Percentiles rank a stretch among this genome's conserved stretches.
Evolutionary conservation across 179 eudicot species (phyloP).

Genomic region (Silene coronaria): DNA sequence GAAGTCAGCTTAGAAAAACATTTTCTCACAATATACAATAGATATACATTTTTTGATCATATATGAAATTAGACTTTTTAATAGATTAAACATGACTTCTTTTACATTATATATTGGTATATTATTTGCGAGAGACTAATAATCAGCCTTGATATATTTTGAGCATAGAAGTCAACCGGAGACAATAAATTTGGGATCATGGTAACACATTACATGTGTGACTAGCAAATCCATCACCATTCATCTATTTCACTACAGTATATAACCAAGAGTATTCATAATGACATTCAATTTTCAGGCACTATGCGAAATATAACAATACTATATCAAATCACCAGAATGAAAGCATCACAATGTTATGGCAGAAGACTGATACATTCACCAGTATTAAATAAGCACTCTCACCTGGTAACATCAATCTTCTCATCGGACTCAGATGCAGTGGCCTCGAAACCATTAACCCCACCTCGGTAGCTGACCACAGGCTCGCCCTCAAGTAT

Average conservation of each 20-base stretch:
- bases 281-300: not conserved
- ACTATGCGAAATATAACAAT: not conserved
- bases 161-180: too few relatives aligned
- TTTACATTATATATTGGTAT: too few relatives aligned
- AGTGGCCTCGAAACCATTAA: slow-evolving; percentile 68
- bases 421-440: slow-evolving; percentile 73
- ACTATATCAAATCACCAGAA: not conserved
- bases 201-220: not conserved
- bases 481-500: slow-evolving; percentile 78
- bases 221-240: not conserved
- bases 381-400: not conserved
- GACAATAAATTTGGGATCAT: too few relatives aligned
- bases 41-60: too few relatives aligned
- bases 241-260: not conserved
- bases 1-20: too few relatives aligned
- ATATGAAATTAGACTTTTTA: too few relatives aligned
- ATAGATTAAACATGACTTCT: too few relatives aligned
- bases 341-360: slow-evolving; percentile 3
- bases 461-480: slow-evolving; percentile 62
- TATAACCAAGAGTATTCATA: not conserved
- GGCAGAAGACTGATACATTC: not conserved
- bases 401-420: slow-evolving; percentile 73
- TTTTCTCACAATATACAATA: too few relatives aligned
- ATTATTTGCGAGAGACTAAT: too few relatives aligned
- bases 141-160: too few relatives aligned